Conservation (phyloP, 2,329 filamentous ascomycete species). For the Aspergillus piperis region DNA sequence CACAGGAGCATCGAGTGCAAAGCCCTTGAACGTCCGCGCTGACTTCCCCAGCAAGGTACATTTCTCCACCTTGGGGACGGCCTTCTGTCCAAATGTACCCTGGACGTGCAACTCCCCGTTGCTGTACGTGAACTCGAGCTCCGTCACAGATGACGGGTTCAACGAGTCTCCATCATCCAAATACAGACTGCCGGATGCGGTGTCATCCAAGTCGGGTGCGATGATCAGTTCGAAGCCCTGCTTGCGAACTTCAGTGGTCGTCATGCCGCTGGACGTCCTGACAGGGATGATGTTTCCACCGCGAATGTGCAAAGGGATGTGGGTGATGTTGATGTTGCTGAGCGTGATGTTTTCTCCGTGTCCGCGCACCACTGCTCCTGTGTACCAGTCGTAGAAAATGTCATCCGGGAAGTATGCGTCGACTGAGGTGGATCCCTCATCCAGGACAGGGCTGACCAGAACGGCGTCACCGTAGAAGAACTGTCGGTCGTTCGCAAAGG, state of each 20-base stretch:
- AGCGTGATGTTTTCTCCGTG: slow-evolving; percentile 48
- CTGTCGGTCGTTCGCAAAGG: slow-evolving; percentile 55
- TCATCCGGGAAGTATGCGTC: slow-evolving; percentile 60
- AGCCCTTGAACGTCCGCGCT: slow-evolving; percentile 26
- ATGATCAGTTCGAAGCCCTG: slow-evolving; percentile 72
- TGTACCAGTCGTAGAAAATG: slow-evolving; percentile 63
- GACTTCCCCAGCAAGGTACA: slow-evolving; percentile 34
- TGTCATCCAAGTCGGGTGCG: slow-evolving; percentile 63
- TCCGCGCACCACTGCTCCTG: slow-evolving; percentile 50
- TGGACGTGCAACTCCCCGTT: slow-evolving; percentile 43
- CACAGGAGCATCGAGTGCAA: slow-evolving; percentile 16
- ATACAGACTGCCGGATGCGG: slow-evolving; percentile 68
- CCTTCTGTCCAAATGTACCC: slow-evolving; percentile 31
- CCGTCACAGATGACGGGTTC: slow-evolving; percentile 56
- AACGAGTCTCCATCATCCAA: slow-evolving; percentile 75
- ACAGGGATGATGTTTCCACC: slow-evolving; percentile 63
- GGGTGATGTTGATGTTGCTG: slow-evolving; percentile 49
- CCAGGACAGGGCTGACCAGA: slow-evolving; percentile 58
- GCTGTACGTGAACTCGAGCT: slow-evolving; percentile 63
- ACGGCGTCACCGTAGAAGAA: slow-evolving; percentile 62
- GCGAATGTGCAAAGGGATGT: slow-evolving; percentile 64
- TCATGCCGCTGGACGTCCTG: slow-evolving; percentile 57
- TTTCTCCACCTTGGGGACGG: slow-evolving; percentile 34
- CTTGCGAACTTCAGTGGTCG: slow-evolving; percentile 60
- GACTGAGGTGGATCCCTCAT: slow-evolving; percentile 55